These are phyloP conservation scores for Lycium barbarum DNA, from an alignment of 257 asterid genomes.

Conservation along the genomic window DNA sequence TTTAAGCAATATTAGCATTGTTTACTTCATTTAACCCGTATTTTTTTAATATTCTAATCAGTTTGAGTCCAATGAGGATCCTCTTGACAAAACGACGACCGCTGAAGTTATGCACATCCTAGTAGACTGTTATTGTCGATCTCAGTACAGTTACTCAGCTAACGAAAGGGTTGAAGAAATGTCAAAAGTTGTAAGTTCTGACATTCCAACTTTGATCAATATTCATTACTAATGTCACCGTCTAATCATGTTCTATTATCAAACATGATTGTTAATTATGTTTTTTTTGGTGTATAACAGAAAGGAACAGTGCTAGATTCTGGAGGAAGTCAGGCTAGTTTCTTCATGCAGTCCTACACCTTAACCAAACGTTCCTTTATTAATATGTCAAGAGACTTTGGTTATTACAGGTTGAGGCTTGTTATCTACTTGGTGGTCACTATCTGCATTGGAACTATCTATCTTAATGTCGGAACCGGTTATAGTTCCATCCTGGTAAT, in stretches of 20 bases:
- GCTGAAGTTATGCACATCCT: conserved; percentile 84
- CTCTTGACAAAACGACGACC: conserved; percentile 86
- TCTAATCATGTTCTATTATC: background rate
- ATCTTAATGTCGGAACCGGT: conserved; percentile 87
- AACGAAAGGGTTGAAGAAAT: conserved; percentile 82
- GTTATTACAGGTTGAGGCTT: conserved; percentile 98
- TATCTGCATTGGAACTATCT: conserved; percentile 94
- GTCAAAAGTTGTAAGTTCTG: conserved; percentile 78
- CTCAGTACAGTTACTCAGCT: conserved; percentile 67
- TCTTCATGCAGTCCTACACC: conserved; percentile 86
- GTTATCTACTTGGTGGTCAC: conserved; percentile 91
- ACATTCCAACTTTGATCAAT: background rate
- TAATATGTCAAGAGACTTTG: conserved; percentile 99
- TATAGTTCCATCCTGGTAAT: conserved; percentile 88
- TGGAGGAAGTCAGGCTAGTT: conserved; percentile 98
- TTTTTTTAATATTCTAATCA: conserved; percentile 34
- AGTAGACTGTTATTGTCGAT: conserved; percentile 61
- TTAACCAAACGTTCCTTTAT: conserved; percentile 89
- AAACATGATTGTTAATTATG: conserved; percentile 12
- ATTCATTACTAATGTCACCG: background rate
- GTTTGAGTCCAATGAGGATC: conserved; percentile 92
- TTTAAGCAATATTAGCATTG: background rate
- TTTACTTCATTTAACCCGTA: background rate
- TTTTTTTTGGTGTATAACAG: conserved; percentile 44
- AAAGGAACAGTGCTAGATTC: conserved; percentile 96